These are phyloP conservation scores for Aspergillus sergii DNA, from an alignment of 2,329 filamentous ascomycete genomes.

Conservation along the genomic window DNA sequence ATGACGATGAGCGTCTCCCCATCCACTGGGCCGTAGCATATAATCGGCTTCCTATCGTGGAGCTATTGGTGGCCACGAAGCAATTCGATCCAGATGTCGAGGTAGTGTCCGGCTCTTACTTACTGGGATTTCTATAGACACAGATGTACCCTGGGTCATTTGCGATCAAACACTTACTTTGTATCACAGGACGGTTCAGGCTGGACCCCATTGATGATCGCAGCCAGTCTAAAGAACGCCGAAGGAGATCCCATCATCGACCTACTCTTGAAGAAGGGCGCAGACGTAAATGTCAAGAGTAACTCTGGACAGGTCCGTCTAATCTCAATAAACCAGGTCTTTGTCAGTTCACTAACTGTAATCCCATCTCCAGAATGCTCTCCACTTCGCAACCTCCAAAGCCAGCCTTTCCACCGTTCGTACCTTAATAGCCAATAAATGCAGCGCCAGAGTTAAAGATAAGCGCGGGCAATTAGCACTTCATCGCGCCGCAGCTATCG, in stretches of 20 bases:
- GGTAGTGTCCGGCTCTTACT: slow-evolving; percentile 45
- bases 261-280: slow-evolving; percentile 49
- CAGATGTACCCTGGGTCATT: not conserved
- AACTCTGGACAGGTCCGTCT: slow-evolving; percentile 43
- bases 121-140: not conserved
- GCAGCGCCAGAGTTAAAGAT: slow-evolving; percentile 79
- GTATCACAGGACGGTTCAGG: slow-evolving; percentile 48
- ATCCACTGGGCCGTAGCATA: slow-evolving; percentile 93
- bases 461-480: slow-evolving; percentile 85
- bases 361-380: slow-evolving; percentile 63
- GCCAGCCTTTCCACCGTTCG: slow-evolving; percentile 79
- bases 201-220: slow-evolving; percentile 56
- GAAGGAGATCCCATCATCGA: slow-evolving; percentile 50
- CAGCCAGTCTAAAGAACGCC: slow-evolving; percentile 49
- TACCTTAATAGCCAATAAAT: slow-evolving; percentile 73
- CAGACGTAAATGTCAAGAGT: slow-evolving; percentile 49
- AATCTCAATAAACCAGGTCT: not conserved
- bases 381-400: slow-evolving; percentile 93
- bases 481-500: slow-evolving; percentile 87
- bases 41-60: slow-evolving; percentile 74
- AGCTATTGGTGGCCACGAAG: slow-evolving; percentile 69
- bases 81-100: slow-evolving; percentile 83
- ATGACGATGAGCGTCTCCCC: slow-evolving; percentile 85
- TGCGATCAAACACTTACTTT: not conserved
- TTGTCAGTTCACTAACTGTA: slow-evolving; percentile 8